Base-by-base conservation (phyloP, 2,329 filamentous ascomycete genomes). In the Penicillium sp. region DNA sequence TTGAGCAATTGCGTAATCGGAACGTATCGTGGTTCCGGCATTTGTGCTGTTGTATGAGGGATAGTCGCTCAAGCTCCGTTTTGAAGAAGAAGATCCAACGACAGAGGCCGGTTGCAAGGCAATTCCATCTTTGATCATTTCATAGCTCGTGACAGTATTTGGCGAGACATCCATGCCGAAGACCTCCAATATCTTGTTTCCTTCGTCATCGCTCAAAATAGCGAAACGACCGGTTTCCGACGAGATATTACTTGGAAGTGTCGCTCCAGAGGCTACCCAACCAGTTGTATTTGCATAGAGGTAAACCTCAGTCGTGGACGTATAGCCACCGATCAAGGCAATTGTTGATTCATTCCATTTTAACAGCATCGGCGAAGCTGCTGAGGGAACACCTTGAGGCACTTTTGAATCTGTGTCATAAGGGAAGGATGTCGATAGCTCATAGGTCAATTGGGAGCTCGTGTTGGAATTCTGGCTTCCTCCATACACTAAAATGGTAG, bases 401-500 rank as follows among this genome's bases (percentile, higher is more conserved):
- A 80, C 78, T 68, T 81, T 86, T 0, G 89, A 81, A 10, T 78
- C 68, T 4, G 93, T 83, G 4, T 66, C 72, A 70, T 89, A 90
- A 0, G 91, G 90, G 31, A 82, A 76, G 5, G 80, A 80, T 1
- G 88, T 86, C 3, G 81, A 78, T 57, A 97, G 86, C 19, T 88
- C 81, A 67, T 93, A 96, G 0, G 91, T 93, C 64, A 91, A 83
- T 1, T 87, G 85, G 1, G 90, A 92, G 1, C 84, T 77, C 7
- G 77, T 74, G 9, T 77, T 73, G 33, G 76, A 77, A 26, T 84
- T 85, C 63, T 87, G 14, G 7, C 26, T 29, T 4, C 93, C 93
- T 31, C 88, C 90, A 70, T 93, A 97, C 26, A 96, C 82, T 24
- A 97, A 76, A 53, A 98, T 90, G 4, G 85, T 83, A 54, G 90